Evolutionary conservation across 1,284 basidiomycete species (phyloP), one percentile per base, ranked within the genome.

Genomic region (Ustilago esculenta): DNA sequence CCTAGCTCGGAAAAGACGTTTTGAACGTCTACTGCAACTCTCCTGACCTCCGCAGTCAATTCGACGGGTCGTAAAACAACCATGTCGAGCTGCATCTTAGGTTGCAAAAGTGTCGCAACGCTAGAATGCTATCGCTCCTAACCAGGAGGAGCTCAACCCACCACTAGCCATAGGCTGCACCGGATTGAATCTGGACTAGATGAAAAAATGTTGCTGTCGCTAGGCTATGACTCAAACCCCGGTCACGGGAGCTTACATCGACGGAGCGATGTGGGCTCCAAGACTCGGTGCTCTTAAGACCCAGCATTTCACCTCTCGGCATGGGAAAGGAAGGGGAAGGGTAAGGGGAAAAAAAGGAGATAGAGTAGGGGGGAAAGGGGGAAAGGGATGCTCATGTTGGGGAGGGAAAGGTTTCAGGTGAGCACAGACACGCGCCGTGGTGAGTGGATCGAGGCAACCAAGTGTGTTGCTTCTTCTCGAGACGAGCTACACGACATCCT

Each of bases 151-250:
- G 51, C 58, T 61, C 58, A 52, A 20, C 57, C 37, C 43, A 29
- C 43, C 35, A 11, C 11, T 30, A 30, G 17, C 32, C 5, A 44
- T 14, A 29, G 14, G 29, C 20, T 33, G 43, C 32, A 21, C 32
- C 43, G 43, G 52, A 37, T 32, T 51, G 61, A 58, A 65, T 59
- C 63, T 47, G 49, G 47, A 47, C 63, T 51, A 58, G 37, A 59
- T 57, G 53, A 61, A 68, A 29, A 50, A 63, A 18, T 44, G 44
- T 63, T 67, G 63, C 29, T 71, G 36, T 71, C 37, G 68, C 68
- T 65, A 60, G 55, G 68, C 68, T 71, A 71, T 71, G 68, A 71
- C 68, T 71, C 68, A 71, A 71, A 71, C 68, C 48, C 68, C 68
- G 68, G 68, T 59, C 63, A 71, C 68, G 68, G 55, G 58, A 63